Evolutionary conservation across 1,139 yeast species (phyloP), one percentile per base, ranked within the genome.

Genomic region (Blastobotrys petasosporus): DNA sequence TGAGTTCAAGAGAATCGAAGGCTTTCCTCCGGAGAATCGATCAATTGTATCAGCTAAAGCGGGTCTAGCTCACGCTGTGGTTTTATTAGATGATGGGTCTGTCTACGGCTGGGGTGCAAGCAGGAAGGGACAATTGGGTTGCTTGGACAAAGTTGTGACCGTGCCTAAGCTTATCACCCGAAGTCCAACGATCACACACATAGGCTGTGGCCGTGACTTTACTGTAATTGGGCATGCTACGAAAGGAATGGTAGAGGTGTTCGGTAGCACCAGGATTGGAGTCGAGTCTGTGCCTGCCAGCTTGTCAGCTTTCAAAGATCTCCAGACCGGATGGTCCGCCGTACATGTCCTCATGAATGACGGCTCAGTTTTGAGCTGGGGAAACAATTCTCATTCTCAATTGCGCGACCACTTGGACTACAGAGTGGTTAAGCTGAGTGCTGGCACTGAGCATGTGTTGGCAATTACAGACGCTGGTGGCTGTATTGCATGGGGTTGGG

Each of bases 401-500:
- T 55, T 73, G 12, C 71, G 68, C 40, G 47, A 47, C 2, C 46
- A 45, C 11, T 44, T 53, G 0, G 42, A 48, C 15, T 37, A 43
- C 6, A 16, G 37, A 2, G 32, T 57, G 10, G 16, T 23, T 36
- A 2, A 42, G 0, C 67, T 70, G 47, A 70, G 71, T 0, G 73
- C 77, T 2, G 98, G 98, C 1, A 86, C 95, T 59, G 98, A 92
- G 59, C 98, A 92, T 62, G 94, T 94, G 0, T 59, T 86, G 17
- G 62, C 77, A 2, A 53, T 72, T 1, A 42, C 59, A 0, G 43
- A 54, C 0, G 51, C 59, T 1, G 61, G 67, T 3, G 50, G 51
- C 39, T 80, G 85, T 0, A 69, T 60, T 46, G 76, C 90, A 2
- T 92, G 97, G 97, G 98, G 98, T 0, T 92, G 98, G 98, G 97